Conservation (phyloP, 768 basidiomycete genomes). For the Termitomyces sp. region DNA sequence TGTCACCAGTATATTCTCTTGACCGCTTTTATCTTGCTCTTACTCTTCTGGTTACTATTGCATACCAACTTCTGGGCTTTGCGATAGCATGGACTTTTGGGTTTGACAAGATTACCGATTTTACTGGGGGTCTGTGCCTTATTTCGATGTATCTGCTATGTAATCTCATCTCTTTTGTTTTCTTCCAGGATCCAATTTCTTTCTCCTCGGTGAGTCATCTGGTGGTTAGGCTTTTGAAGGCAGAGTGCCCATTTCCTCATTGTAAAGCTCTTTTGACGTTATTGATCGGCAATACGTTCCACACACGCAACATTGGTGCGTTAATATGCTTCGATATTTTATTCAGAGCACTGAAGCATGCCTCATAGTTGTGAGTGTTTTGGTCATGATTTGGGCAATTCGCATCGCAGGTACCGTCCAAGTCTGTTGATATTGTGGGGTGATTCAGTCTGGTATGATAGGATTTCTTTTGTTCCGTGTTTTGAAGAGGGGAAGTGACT, state of each 20-base stretch:
- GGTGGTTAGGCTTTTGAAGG: not conserved
- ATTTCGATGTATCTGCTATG: constrained; percentile 25
- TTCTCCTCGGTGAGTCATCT: not conserved
- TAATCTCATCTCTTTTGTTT: no score
- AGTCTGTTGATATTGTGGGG: not conserved
- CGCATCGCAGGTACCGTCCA: not conserved
- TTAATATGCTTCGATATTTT: not conserved
- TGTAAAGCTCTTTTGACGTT: not conserved
- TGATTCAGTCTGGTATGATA: not conserved
- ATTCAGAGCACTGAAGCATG: not conserved
- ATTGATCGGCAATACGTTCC: not conserved
- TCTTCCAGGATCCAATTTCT: not conserved
- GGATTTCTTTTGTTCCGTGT: not conserved
- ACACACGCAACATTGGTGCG: not conserved
- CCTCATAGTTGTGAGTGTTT: not conserved
- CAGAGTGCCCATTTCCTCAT: no score
- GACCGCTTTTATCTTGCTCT: constrained; percentile 18
- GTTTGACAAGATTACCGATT: constrained; percentile 74
- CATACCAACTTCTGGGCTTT: constrained; percentile 58
- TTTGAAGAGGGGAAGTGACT: not conserved
- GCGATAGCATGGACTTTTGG: constrained; percentile 63
- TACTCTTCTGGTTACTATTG: constrained; percentile 47
- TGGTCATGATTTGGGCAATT: not conserved
- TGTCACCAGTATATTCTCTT: not conserved
- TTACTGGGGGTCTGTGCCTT: constrained; percentile 43